A percentile compares a stretch with the other conserved stretches of the same genome.
Conservation (phyloP, 1,284 basidiomycete genomes). For the Marasmius oreades region DNA sequence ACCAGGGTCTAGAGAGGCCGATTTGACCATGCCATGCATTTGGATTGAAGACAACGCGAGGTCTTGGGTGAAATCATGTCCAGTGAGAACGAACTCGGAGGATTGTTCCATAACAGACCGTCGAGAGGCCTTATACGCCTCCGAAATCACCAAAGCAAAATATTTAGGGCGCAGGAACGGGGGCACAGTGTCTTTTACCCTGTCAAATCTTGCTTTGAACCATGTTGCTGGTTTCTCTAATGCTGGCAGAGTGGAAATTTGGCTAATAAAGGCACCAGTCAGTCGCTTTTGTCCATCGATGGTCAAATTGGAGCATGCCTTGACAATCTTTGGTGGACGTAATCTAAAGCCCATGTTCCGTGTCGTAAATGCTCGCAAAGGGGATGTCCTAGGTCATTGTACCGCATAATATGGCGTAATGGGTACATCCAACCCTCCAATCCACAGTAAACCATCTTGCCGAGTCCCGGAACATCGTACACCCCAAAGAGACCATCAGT, state of each 20-base stretch:
- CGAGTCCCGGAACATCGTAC: constrained; percentile 76
- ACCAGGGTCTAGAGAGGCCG: constrained; percentile 78
- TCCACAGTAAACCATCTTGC: constrained; percentile 83
- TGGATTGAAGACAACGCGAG: constrained; percentile 86
- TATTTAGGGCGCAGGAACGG: constrained; percentile 91
- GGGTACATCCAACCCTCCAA: constrained; percentile 95
- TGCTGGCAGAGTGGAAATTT: constrained; percentile 62
- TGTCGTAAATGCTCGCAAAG: constrained; percentile 83
- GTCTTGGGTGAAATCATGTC: constrained; percentile 87
- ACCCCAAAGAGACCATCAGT: constrained; percentile 70
- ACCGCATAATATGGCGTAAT: constrained; percentile 75
- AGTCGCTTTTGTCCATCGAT: background rate
- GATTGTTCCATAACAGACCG: constrained; percentile 79
- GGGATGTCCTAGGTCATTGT: constrained; percentile 90
- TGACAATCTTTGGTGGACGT: constrained; percentile 68
- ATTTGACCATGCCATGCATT: constrained; percentile 88
- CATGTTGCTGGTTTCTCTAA: constrained; percentile 72
- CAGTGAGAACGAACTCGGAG: constrained; percentile 80
- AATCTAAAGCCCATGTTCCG: constrained; percentile 89
- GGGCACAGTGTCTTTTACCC: constrained; percentile 70
- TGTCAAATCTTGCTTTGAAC: constrained; percentile 82
- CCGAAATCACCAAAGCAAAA: constrained; percentile 86
- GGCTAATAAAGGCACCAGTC: constrained; percentile 40
- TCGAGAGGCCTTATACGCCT: constrained; percentile 88
- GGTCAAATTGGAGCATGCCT: constrained; percentile 47